Percentiles rank a stretch among this genome's conserved stretches.
phyloP scores from a whole-genome alignment of 2,329 filamentous ascomycete species.

The Diaporthe caulivora region DNA sequence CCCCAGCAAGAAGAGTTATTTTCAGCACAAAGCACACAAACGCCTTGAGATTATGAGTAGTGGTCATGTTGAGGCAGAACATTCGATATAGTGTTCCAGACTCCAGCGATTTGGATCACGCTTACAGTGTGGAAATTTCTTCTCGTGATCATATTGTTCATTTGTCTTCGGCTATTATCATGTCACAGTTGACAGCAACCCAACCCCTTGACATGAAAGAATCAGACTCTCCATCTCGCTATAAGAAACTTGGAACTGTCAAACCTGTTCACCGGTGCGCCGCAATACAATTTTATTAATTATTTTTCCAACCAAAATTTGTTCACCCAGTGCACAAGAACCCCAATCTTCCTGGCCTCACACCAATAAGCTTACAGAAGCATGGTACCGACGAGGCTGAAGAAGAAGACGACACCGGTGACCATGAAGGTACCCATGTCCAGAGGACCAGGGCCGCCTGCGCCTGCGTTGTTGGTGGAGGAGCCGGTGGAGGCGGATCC shows the following conservation, averaged over 20 bases:
- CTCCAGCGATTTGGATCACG: too few species aligned
- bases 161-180: conserved; percentile 6
- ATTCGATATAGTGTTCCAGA: too few species aligned
- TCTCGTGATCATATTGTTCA: background rate
- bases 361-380: conserved; percentile 49
- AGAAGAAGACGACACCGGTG: conserved; percentile 50
- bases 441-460: conserved; percentile 49
- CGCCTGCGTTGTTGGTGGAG: conserved; percentile 49
- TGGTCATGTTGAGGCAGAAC: too few species aligned
- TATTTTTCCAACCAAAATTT: conserved; percentile 9
- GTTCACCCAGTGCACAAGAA: background rate
- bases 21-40: too few species aligned
- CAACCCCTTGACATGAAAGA: background rate
- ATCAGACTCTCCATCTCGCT: conserved; percentile 23
- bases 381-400: conserved; percentile 55
- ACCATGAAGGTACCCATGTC: conserved; percentile 54
- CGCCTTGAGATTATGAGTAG: too few species aligned
- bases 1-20: too few species aligned
- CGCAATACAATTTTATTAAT: conserved; percentile 15
- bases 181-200: conserved; percentile 22
- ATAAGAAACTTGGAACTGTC: background rate
- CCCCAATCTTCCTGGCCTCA: background rate
- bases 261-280: conserved; percentile 14
- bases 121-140: conserved; percentile 12
- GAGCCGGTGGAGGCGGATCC: conserved; percentile 48